Evolutionary conservation across 345 rosid genomes (phyloP).

Genomic region (Eucalyptus rudis): DNA sequence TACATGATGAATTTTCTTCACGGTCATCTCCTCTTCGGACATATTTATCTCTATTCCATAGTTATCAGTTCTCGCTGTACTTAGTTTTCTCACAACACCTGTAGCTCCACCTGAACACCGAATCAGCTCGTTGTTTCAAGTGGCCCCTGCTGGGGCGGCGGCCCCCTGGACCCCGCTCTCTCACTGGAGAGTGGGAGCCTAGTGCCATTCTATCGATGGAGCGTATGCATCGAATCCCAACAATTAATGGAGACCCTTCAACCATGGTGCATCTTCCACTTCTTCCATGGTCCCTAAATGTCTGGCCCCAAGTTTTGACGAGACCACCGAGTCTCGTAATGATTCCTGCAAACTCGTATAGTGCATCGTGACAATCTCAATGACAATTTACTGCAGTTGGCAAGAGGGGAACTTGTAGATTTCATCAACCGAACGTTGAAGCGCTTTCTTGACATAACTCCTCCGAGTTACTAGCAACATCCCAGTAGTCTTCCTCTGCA

Average conservation of each 20-base stretch:
- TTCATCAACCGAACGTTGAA: neutral
- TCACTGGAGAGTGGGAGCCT: too few relatives aligned
- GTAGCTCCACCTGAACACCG: neutral
- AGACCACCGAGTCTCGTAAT: neutral
- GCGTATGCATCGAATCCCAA: too few relatives aligned
- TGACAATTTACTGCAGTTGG: neutral
- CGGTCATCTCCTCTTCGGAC: neutral
- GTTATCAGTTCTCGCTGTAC: neutral
- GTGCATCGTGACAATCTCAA: neutral
- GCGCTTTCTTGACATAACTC: neutral
- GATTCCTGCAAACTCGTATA: neutral
- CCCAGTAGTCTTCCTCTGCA: neutral
- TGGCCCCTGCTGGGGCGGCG: too few relatives aligned
- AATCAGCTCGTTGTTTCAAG: neutral
- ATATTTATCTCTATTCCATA: neutral
- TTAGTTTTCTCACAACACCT: neutral
- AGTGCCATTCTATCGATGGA: too few relatives aligned
- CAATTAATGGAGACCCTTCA: neutral
- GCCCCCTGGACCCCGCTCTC: too few relatives aligned
- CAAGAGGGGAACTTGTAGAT: neutral
- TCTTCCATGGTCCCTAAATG: neutral
- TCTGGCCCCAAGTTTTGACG: neutral
- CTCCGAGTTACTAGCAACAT: neutral
- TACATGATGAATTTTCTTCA: neutral
- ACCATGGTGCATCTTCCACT: neutral